Percentiles rank a stretch among this genome's conserved stretches.
phyloP scores from a whole-genome alignment of 148 eudicot genomes.

The Chenopodium berlandieri region DNA sequence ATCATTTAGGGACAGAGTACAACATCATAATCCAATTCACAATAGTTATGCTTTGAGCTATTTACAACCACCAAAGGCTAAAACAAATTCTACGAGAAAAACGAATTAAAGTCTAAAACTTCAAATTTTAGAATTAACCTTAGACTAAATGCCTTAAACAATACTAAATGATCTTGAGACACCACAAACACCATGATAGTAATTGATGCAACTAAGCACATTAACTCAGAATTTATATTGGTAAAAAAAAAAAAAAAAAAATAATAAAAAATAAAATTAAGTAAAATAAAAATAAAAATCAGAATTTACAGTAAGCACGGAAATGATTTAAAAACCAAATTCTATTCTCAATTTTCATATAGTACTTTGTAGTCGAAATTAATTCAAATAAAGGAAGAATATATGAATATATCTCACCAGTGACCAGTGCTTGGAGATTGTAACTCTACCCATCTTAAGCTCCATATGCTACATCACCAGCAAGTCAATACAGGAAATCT shows the following conservation, averaged over 20 bases:
- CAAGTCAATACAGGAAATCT: neutral
- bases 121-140: neutral
- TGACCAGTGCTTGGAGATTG: neutral
- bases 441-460: neutral
- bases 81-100: neutral
- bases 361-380: neutral
- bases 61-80: too few relatives aligned
- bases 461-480: neutral
- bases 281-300: too few relatives aligned
- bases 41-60: too few relatives aligned
- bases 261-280: too few relatives aligned
- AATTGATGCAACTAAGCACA: neutral
- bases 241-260: too few relatives aligned
- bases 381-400: neutral
- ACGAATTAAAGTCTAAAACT: neutral
- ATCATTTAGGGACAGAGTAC: too few relatives aligned
- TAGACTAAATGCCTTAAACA: neutral
- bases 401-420: neutral
- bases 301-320: neutral
- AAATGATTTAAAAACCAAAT: neutral
- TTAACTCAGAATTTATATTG: neutral
- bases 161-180: neutral
- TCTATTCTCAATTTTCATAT: neutral
- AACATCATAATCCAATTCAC: too few relatives aligned
- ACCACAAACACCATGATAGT: neutral